Base-by-base conservation (phyloP, 805 yeast species). In the Wickerhamiella azymoides region DNA sequence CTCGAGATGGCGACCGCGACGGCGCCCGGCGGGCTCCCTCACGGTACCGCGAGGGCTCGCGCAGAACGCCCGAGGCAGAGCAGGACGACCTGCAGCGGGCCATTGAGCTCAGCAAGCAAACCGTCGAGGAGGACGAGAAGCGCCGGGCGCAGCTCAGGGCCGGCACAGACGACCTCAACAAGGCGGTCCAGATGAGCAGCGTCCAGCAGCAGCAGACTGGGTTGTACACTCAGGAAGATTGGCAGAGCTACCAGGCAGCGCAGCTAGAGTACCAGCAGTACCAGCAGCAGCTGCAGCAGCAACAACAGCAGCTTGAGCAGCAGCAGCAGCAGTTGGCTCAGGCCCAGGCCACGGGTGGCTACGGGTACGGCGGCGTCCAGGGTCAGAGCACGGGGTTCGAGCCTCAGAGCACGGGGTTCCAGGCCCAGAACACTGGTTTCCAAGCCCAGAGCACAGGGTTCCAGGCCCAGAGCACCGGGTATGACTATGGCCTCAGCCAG, bases 51-150 rank as follows among this genome's bases (percentile, higher is more conserved):
- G 36, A 47, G 11, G 27, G 33, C 25, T 33, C 38, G 36, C 41
- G 45, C 21, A 40, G 42, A n/a, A 36, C 46, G 13, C 41, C 40
- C 17, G 50, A 25, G 10, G 47, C 40, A 71, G 54, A 47, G 6
- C 57, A 73, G 49, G 95, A 85, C 55, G 96, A 84, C 45, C 65
- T 89, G 53, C 79, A 77, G 61, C 71, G 71, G 40, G 96, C 95
- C 0, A 66, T 89, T 45, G 94, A 82, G 54, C 80, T 80, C 57
- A 80, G 93, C 44, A 74, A 76, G 57, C 61, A 70, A 54, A 84
- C 94, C 1, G 96, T 94, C 1, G 86, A 81, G 52, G 88, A 83
- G 50, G 96, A 86, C 53, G 82, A 77, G 50, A 68, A 78, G 54
- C 65, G 67, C 40, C 60, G 61, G 40, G 65, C 60, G 27, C 50